Percentiles rank a stretch among this genome's conserved stretches.
These are phyloP conservation scores for Monosporozyma unispora DNA, from an alignment of 805 yeast species.

Conservation along the genomic window DNA sequence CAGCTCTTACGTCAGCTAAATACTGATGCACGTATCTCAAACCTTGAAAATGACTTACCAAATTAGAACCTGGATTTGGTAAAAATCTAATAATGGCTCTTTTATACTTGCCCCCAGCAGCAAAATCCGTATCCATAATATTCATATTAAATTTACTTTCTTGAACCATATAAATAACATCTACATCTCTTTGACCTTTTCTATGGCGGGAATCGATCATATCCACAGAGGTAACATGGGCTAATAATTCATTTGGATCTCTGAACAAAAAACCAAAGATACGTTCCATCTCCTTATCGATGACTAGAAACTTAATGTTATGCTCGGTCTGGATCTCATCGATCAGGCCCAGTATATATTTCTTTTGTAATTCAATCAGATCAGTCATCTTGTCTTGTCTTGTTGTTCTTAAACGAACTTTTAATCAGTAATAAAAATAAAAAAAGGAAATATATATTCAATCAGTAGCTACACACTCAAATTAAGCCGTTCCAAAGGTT, in stretches of 20 bases:
- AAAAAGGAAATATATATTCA: background rate
- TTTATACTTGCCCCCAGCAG: slow-evolving; percentile 59
- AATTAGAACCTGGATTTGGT: slow-evolving; percentile 41
- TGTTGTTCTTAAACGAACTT: background rate
- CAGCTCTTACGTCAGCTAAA: slow-evolving; percentile 30
- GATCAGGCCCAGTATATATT: slow-evolving; percentile 30
- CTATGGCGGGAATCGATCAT: slow-evolving; percentile 48
- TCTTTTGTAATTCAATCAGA: slow-evolving; percentile 32
- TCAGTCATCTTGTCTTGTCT: slow-evolving; percentile 29
- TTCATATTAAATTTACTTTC: slow-evolving; percentile 60
- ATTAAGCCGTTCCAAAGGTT: background rate
- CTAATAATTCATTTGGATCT: slow-evolving; percentile 36
- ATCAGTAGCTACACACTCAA: background rate
- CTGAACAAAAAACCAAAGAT: slow-evolving; percentile 39
- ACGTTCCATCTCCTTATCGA: slow-evolving; percentile 48
- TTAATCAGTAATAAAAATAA: background rate
- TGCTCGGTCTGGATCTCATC: slow-evolving; percentile 37
- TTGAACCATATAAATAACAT: slow-evolving; percentile 72
- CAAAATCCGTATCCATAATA: slow-evolving; percentile 70
- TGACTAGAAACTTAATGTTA: slow-evolving; percentile 42
- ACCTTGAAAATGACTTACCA: slow-evolving; percentile 23
- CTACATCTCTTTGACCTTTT: slow-evolving; percentile 53
- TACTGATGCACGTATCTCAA: slow-evolving; percentile 25
- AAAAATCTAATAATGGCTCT: slow-evolving; percentile 65
- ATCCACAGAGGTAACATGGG: slow-evolving; percentile 56